Conservation (phyloP, 192 early-diverging fungal genomes). For the Coemansia furcata region DNA sequence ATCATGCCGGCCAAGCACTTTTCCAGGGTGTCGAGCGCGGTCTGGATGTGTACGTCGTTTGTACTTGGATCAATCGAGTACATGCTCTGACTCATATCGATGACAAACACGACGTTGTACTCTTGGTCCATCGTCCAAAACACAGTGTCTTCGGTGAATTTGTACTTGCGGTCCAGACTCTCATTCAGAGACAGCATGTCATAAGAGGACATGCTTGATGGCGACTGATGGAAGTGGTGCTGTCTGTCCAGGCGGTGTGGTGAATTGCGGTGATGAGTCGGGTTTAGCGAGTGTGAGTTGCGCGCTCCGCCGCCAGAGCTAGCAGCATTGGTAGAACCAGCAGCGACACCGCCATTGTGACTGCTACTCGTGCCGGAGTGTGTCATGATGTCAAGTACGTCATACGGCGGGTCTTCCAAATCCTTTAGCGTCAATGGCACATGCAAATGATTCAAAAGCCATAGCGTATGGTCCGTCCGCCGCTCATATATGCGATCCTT, state of each 20-base stretch:
- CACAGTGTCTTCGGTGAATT: constrained; percentile 50
- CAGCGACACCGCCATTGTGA: background rate
- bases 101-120: constrained; percentile 54
- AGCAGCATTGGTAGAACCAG: background rate
- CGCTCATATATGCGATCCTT: constrained; percentile 30
- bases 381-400: constrained; percentile 34
- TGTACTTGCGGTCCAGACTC: constrained; percentile 47
- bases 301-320: constrained; percentile 9
- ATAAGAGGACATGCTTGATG: constrained; percentile 1
- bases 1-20: constrained; percentile 54
- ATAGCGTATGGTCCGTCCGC: constrained; percentile 42
- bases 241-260: constrained; percentile 17
- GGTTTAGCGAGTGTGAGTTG: constrained; percentile 6
- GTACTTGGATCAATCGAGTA: constrained; percentile 53
- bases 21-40: constrained; percentile 51
- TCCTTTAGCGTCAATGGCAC: constrained; percentile 41
- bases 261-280: constrained; percentile 12
- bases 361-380: background rate
- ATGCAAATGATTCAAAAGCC: constrained; percentile 48
- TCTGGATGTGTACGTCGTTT: constrained; percentile 43
- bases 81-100: constrained; percentile 58
- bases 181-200: constrained; percentile 25
- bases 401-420: constrained; percentile 32
- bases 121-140: constrained; percentile 43
- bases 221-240: constrained; percentile 4